Evolutionary conservation across 1,284 basidiomycete species (phyloP), one percentile per base, ranked within the genome.

Genomic region (Coniferiporia weirii): DNA sequence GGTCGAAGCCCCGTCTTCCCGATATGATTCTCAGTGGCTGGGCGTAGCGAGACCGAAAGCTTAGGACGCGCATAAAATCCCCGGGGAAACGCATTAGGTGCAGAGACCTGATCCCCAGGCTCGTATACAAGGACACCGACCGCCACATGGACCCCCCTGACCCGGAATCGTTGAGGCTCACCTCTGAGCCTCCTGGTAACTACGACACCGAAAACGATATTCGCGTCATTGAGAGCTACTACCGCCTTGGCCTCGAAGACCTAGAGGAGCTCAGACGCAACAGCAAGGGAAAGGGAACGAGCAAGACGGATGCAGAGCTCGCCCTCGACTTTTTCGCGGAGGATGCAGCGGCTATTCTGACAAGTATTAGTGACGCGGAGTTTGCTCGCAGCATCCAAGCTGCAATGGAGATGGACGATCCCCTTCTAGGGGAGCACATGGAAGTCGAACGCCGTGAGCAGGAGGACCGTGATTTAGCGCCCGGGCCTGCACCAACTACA

Each of bases 211-310:
- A 35, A 6, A 19, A 38, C 7, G 10, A 52, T n/a, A 38, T 4
- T 38, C 27, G 22, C 10, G n/a, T 52, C n/a, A 7, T 43, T 19
- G 22, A 20, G 22, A n/a, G 17, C 20, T 54, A 38, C 19, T 54
- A 54, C 38, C 54, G 45, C 4, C 48, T 56, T 36, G 54, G 54
- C 20, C 47, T 56, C 6, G 45, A 56, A 40, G 54, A 56, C 17
- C 5, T 20, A 15, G 45, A 40, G 1, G 44, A 48, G 5, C 7
- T 56, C 5, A 49, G 27, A 17, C 22, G 32, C 4, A 13, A 45
- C 13, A 36, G 27, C 44, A 56, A 56, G 44, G 54, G 54, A 7
- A 48, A 46, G 38, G 54, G 27, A 17, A 47, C 13, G n/a, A 40
- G 9, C 12, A 49, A 40, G 44, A 56, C 54, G 9, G 47, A 49